These are phyloP conservation scores for Monascus ruber DNA, from an alignment of 2,329 filamentous ascomycete genomes.

Conservation along the genomic window DNA sequence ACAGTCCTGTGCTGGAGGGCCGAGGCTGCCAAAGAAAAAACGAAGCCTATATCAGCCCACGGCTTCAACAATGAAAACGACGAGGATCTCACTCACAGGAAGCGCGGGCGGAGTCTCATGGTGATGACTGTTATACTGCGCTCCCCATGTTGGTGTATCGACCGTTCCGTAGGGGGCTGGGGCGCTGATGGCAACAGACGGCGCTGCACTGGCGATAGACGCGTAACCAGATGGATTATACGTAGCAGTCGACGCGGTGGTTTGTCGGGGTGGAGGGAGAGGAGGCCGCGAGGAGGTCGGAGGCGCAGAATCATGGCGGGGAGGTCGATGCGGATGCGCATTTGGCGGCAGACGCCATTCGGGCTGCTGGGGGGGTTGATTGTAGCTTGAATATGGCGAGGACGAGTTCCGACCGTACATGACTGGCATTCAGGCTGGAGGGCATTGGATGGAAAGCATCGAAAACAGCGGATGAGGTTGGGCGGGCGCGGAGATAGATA, in stretches of 20 bases:
- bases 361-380: conserved; percentile 18
- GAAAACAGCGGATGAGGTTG: no score
- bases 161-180: conserved; percentile 5
- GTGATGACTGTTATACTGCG: conserved; percentile 27
- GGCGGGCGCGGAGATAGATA: no score
- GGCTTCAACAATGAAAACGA: neutral
- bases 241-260: conserved; percentile 8
- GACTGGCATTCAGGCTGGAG: neutral
- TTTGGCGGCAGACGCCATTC: conserved; percentile 26
- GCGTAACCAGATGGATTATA: conserved; percentile 28
- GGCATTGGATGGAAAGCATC: no score
- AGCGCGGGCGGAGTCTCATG: conserved; percentile 21
- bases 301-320: conserved; percentile 10
- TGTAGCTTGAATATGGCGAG: conserved; percentile 13
- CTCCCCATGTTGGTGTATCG: conserved; percentile 32
- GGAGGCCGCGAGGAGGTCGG: conserved; percentile 5
- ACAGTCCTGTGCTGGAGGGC: conserved; percentile 20
- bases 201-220: conserved; percentile 16
- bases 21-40: conserved; percentile 18
- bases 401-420: conserved; percentile 26
- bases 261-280: conserved; percentile 15
- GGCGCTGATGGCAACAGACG: conserved; percentile 4
- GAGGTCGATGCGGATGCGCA: conserved; percentile 9
- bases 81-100: conserved; percentile 19
- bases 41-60: neutral